These are phyloP conservation scores for Golubevia pallescens DNA, from an alignment of 1,284 basidiomycete species.

Conservation along the genomic window DNA sequence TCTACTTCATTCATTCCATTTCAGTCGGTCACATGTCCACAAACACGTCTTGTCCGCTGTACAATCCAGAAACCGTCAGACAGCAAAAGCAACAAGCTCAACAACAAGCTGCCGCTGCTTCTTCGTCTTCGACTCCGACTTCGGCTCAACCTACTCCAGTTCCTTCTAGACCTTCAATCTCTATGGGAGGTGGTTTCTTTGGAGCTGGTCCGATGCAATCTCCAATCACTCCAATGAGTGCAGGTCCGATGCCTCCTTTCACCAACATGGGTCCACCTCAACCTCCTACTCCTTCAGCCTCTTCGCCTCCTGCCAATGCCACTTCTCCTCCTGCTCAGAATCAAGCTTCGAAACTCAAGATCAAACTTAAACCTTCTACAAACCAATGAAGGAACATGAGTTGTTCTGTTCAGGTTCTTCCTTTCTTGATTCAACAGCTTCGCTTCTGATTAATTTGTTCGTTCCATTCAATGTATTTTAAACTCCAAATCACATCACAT, in stretches of 20 bases:
- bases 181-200: neutral
- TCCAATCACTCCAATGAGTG: neutral
- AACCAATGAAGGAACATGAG: neutral
- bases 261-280: neutral
- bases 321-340: neutral
- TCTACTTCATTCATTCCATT: too few species aligned
- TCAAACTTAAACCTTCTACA: neutral
- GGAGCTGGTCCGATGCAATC: neutral
- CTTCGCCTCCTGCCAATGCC: neutral
- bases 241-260: neutral
- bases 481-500: neutral
- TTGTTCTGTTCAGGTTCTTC: neutral
- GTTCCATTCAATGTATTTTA: neutral
- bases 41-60: constrained; percentile 60
- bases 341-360: neutral
- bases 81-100: neutral
- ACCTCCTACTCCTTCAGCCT: neutral
- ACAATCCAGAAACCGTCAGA: constrained; percentile 1
- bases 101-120: neutral
- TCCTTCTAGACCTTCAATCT: neutral
- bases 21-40: constrained; percentile 61
- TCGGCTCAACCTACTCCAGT: neutral
- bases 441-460: neutral
- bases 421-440: neutral
- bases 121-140: neutral